Evolutionary conservation across 345 rosid species (phyloP), one percentile per base, ranked within the genome.

Genomic region (Linum lewisii): DNA sequence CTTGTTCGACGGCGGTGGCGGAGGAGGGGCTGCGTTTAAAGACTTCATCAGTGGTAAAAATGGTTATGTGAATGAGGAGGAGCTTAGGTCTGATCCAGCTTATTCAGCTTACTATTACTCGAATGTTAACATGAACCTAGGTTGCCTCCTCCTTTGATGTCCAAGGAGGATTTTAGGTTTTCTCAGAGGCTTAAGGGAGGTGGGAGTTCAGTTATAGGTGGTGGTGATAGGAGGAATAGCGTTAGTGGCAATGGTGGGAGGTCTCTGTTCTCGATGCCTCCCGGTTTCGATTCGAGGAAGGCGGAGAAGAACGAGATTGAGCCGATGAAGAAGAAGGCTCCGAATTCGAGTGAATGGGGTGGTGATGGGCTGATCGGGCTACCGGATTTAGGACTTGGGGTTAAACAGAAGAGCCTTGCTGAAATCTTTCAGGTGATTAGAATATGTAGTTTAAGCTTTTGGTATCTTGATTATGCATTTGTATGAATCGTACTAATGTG

Each of bases 121-220:
- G 2, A 82, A 86, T 69, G 84, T 82, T 69, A 88, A 88, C 66
- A 66, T 87, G 70, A 91, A 90, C 69, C 97, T 7, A 84, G 97
- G 77, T 81, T 90, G 49, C 96, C 97, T 1, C 96, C 95, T 37
- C 97, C 97, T 63, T 72, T 90, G 68, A 69, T 82, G 59, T 87
- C 97, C n/a, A 83, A 82, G 68, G 97, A 84, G 78, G 97, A 89
- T 72, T 81, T 84, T 86, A 87, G 81, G 67, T 83, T 75, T 69
- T 71, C 90, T 18, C 97, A 90, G 70, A 83, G 90, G 72, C 64
- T 87, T 66, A 79, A 84, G 58, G 85, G 87, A 23, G 47, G 47
- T 7, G 82, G 79, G 44, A 78, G 73, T 62, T 67, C 86, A 0
- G 74, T 60, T 45, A 20, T 86, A 23, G 90, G 95, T 50, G 95